A percentile compares a stretch with the other conserved stretches of the same genome.
phyloP scores from a whole-genome alignment of 2,329 filamentous ascomycete species.

The Ophiostoma ulmi region DNA sequence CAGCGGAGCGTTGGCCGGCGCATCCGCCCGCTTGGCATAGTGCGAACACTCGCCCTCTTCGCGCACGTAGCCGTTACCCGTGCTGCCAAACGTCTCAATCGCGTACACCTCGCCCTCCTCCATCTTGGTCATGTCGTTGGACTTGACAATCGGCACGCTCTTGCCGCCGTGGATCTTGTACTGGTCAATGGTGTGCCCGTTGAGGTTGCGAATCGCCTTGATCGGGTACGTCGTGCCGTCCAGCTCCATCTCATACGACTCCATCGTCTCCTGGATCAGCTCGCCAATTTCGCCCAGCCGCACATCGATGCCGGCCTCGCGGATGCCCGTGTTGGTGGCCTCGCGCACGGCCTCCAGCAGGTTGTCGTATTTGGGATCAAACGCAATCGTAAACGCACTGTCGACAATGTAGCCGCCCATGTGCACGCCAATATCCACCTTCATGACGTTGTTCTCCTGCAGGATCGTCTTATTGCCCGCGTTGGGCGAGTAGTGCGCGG shows the following conservation, averaged over 20 bases:
- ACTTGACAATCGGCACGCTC: constrained; percentile 90
- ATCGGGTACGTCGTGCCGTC: constrained; percentile 72
- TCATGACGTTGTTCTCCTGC: constrained; percentile 69
- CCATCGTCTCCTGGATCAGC: constrained; percentile 84
- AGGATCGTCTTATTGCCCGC: constrained; percentile 74
- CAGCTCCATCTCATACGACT: constrained; percentile 84
- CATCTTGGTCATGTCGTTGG: constrained; percentile 87
- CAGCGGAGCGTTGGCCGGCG: constrained; percentile 64
- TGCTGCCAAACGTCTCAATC: constrained; percentile 93
- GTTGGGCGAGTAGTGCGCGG: constrained; percentile 79
- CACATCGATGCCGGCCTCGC: constrained; percentile 87
- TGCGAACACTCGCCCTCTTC: constrained; percentile 89
- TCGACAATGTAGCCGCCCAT: constrained; percentile 76
- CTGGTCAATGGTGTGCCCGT: constrained; percentile 82
- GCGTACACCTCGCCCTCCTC: constrained; percentile 94
- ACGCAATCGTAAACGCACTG: constrained; percentile 73
- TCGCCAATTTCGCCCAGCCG: constrained; percentile 80
- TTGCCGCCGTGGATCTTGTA: constrained; percentile 91
- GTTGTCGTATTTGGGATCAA: constrained; percentile 69
- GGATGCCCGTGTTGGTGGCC: constrained; percentile 79
- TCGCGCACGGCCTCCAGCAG: constrained; percentile 67
- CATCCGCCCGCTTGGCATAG: constrained; percentile 71
- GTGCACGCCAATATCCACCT: constrained; percentile 77
- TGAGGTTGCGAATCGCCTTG: constrained; percentile 81
- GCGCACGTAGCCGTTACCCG: constrained; percentile 78